Percentiles rank a stretch among this genome's conserved stretches.
phyloP scores from a whole-genome alignment of 257 asterid genomes.

The Primulina tabacum region DNA sequence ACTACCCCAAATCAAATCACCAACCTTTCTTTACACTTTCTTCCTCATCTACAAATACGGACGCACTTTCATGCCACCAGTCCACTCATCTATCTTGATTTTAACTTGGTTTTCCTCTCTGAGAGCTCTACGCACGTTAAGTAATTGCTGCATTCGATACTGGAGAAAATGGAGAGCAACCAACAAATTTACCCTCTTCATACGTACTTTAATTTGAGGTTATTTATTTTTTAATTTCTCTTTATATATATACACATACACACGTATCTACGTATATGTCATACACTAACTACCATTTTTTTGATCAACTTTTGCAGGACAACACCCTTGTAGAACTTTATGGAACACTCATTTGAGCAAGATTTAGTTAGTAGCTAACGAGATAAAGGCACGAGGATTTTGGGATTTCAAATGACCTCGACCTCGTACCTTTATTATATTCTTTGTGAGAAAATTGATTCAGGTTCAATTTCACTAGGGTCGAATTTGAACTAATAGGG shows the following conservation, averaged over 20 bases:
- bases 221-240: no score
- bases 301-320: conserved; percentile 23
- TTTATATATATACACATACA: no score
- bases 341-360: conserved; percentile 74
- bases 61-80: neutral
- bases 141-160: no score
- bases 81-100: neutral
- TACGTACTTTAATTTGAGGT: no score
- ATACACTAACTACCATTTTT: neutral
- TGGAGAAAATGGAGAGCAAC: no score
- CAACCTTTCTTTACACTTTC: neutral
- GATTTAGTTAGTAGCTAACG: conserved; percentile 21
- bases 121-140: no score
- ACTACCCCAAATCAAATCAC: neutral
- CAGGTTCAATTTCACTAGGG: no score
- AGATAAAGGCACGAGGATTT: conserved; percentile 27
- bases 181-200: no score
- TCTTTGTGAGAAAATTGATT: no score
- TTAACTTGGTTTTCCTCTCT: no score
- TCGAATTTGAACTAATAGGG: no score
- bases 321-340: neutral
- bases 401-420: conserved; percentile 22
- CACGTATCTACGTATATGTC: no score
- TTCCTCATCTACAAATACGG: neutral
- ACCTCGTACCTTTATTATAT: conserved; percentile 49